Evolutionary conservation across 2,329 filamentous ascomycete species (phyloP), one percentile per base, ranked within the genome.

Genomic region (Fusarium pseudocircinatum): DNA sequence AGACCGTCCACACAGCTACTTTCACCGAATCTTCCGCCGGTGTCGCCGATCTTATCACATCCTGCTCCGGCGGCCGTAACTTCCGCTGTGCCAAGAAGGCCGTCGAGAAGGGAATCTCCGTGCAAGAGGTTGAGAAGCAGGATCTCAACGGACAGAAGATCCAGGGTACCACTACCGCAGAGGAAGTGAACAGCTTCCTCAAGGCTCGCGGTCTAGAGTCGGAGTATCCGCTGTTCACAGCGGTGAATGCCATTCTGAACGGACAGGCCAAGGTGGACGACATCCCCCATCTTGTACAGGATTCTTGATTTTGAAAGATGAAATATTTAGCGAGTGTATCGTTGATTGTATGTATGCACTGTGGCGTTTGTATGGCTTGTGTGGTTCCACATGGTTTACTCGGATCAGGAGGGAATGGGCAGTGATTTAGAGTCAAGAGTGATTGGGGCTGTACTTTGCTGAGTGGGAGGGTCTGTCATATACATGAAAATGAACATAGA

Each of bases 21-120:
- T 98, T 99, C 81, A 98, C 96, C n/a, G 95, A 98, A 81, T 94
- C 98, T 81, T 97, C 94, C 77, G 95, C 94, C 30, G 96, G 96
- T 75, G 95, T 98, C 43, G 96, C 96, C 34, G 96, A 99, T 83
- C 85, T 99, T 75, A 97, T 99, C 80, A 98, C 96, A 3, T 96
- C 93, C 63, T 98, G 95, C 84, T 94, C 91, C 59, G 94, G 95
- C 70, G 96, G 96, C 18, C 90, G 96, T 69, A 99, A 99, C 85
- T 97, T 96, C 86, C 91, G 94, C 64, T 98, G 96, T 82, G 96
- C 96, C 56, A 97, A 93, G 87, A 91, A 95, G 86, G 92, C 94
- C 32, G 90, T 97, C 37, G 89, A 95, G 85, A 90, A 92, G 79
- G 92, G 93, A 36, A 87, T 96, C 75, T 88, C 90, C 14, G 94